Evolutionary conservation across 1,139 yeast genomes (phyloP), one percentile per base, ranked within the genome.

Genomic region (Hemisphaericaspora xylanilytica): DNA sequence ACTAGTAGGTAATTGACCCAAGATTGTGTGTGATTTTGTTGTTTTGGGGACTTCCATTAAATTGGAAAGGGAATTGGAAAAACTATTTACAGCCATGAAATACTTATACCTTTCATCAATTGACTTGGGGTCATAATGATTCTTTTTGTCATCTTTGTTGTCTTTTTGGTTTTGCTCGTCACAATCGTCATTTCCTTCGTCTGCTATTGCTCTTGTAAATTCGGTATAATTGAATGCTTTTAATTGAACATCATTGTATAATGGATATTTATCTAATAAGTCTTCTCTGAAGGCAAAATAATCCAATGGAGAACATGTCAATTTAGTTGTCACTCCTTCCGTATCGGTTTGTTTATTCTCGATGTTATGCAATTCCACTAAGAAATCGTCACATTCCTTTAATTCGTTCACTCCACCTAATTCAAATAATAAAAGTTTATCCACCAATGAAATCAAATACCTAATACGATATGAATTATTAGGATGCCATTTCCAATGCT

Each of bases 261-360:
- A 63, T 0, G 97, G 97, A 53, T 80, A 89, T 46, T 95, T 75
- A 17, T 89, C 78, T 3, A 73, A 61, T 5, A 89, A 60, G 48
- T 88, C 95, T 45, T 84, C 85, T 44, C 88, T 71, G 53, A 85
- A 87, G 4, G 86, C 80, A 55, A 79, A 81, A 56, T 86, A 89
- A 50, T 88, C 95, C 25, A 88, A 61, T 0, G 95, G 92, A 2
- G 95, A 80, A 26, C 88, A 79, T 0, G 72, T 66, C 33, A 79
- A 59, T 38, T 58, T 59, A 37, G 45, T 53, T 31, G 42, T 50
- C 2, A 49, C 43, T 8, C 43, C 17, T 26, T 48, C 53, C 24
- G 47, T 45, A 0, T 56, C 53, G 15, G 5, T 25, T 3, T 53
- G 50, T 26, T 65, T 63, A 33, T 61, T 60, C 20, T 65, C 61